These are phyloP conservation scores for Calonectria hongkongensis DNA, from an alignment of 2,329 filamentous ascomycete genomes.

Conservation along the genomic window DNA sequence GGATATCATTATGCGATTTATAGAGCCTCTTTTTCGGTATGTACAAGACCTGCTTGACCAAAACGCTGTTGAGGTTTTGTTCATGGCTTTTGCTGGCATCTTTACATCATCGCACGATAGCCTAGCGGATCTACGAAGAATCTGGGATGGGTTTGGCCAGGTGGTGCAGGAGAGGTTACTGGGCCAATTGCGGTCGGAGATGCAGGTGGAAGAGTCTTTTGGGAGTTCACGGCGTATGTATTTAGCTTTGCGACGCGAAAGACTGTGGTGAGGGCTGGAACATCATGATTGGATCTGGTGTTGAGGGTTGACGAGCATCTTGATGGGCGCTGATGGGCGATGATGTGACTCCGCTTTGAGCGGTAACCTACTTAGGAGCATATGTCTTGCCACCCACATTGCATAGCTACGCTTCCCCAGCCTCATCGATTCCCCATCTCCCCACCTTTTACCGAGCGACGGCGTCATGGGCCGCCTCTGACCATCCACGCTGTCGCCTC, in stretches of 20 bases:
- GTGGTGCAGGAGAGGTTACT: slow-evolving; percentile 47
- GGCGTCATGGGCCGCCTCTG: slow-evolving; percentile 47
- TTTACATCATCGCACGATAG: slow-evolving; percentile 40
- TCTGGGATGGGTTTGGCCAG: slow-evolving; percentile 51
- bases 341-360: background rate
- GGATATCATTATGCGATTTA: slow-evolving; percentile 49
- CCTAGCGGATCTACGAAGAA: slow-evolving; percentile 41
- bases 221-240: slow-evolving; percentile 49
- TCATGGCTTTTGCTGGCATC: slow-evolving; percentile 51
- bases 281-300: background rate
- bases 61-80: slow-evolving; percentile 44
- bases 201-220: slow-evolving; percentile 38
- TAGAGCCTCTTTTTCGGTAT: slow-evolving; percentile 49
- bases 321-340: background rate
- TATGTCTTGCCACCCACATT: slow-evolving; percentile 25
- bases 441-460: slow-evolving; percentile 47
- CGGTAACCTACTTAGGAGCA: slow-evolving; percentile 18
- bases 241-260: slow-evolving; percentile 40
- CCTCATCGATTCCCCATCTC: slow-evolving; percentile 49
- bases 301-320: background rate
- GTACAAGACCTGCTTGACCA: slow-evolving; percentile 44
- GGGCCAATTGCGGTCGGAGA: slow-evolving; percentile 43
- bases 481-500: slow-evolving; percentile 27
- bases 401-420: slow-evolving; percentile 50
- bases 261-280: background rate